Percentiles rank a stretch among this genome's conserved stretches.
Conservation (phyloP, 371 early-diverging fungal genomes). For the Mucor racemosus region DNA sequence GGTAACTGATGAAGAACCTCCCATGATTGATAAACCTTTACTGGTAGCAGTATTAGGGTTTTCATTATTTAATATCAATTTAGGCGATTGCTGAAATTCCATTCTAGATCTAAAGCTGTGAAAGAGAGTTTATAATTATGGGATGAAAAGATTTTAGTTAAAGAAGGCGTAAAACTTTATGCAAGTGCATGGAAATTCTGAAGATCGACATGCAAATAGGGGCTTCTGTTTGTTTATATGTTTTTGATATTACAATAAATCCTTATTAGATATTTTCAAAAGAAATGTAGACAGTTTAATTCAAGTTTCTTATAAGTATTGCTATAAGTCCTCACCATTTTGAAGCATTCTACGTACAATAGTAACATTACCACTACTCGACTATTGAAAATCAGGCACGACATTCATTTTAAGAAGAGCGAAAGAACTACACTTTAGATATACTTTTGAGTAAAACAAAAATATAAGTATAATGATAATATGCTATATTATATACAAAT, state of each 20-base stretch:
- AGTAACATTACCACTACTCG: too few species aligned
- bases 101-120: neutral
- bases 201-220: constrained; percentile 3
- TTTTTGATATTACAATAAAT: neutral
- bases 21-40: neutral
- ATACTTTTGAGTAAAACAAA: too few species aligned
- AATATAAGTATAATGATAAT: too few species aligned
- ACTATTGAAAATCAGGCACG: too few species aligned
- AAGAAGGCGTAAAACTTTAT: neutral
- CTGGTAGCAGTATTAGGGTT: neutral
- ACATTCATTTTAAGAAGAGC: too few species aligned
- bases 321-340: too few species aligned
- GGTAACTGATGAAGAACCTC: neutral
- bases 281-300: too few species aligned
- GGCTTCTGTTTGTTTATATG: neutral
- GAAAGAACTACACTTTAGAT: too few species aligned
- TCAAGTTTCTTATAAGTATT: too few species aligned
- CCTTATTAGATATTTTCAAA: too few species aligned
- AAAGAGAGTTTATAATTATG: neutral
- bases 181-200: constrained; percentile 1
- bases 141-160: neutral
- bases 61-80: neutral
- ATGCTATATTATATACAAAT: too few species aligned
- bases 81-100: neutral
- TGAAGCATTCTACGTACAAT: too few species aligned